A percentile compares a stretch with the other conserved stretches of the same genome.
Evolutionary conservation across 768 basidiomycete genomes (phyloP).

Genomic region (Favolaschia claudopus): DNA sequence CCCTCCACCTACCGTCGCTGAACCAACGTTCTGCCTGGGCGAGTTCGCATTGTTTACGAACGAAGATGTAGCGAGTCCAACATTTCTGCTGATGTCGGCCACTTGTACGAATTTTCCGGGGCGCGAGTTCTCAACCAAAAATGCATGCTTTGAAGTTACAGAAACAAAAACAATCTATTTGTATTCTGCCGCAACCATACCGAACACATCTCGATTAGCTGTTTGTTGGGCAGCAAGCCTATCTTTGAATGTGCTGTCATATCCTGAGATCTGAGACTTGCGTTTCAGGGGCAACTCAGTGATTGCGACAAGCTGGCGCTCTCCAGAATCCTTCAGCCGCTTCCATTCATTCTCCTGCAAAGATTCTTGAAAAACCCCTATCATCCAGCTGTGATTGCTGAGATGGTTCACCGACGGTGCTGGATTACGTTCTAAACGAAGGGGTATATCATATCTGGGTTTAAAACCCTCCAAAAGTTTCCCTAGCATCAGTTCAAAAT

Average conservation of each 20-base stretch:
- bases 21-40: too few relatives aligned
- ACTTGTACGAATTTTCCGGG: too few relatives aligned
- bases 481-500: not conserved
- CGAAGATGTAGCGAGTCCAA: too few relatives aligned
- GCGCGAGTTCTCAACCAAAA: too few relatives aligned
- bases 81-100: too few relatives aligned
- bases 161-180: too few relatives aligned
- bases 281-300: conserved; percentile 2
- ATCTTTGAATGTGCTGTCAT: not conserved
- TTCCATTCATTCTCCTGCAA: conserved; percentile 3
- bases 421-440: conserved; percentile 1
- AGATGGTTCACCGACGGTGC: conserved; percentile 2
- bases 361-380: not conserved
- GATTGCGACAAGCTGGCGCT: not conserved
- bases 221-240: too few relatives aligned
- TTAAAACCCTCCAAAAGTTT: not conserved
- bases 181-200: too few relatives aligned
- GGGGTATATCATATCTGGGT: not conserved
- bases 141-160: too few relatives aligned
- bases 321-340: conserved; percentile 7
- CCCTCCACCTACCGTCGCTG: too few relatives aligned
- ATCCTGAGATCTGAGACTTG: conserved; percentile 8
- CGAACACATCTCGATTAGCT: too few relatives aligned
- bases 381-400: conserved; percentile 8
- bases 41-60: too few relatives aligned